Conservation (phyloP, 768 basidiomycete genomes). For the Auricularia heimuer region DNA sequence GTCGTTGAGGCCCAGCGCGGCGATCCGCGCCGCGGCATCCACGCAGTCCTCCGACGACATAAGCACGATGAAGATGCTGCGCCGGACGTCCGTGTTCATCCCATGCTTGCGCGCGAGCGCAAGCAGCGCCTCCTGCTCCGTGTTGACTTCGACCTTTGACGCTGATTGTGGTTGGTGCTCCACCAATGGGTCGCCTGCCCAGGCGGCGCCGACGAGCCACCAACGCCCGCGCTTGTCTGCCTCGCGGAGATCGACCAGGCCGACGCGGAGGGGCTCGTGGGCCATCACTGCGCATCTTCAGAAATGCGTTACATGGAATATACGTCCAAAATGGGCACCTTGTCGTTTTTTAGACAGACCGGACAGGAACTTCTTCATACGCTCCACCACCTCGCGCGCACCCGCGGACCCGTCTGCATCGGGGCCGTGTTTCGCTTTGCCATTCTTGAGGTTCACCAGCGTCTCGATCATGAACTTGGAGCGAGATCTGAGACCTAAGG, state of each 20-base stretch:
- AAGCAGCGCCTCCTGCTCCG: conserved; percentile 38
- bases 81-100: conserved; percentile 95
- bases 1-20: conserved; percentile 74
- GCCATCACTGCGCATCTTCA: conserved; percentile 45
- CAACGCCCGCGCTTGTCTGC: conserved; percentile 88
- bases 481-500: conserved; percentile 51
- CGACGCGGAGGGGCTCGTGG: conserved; percentile 79
- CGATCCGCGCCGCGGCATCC: conserved; percentile 89
- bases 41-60: conserved; percentile 86
- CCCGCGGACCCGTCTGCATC: conserved; percentile 49
- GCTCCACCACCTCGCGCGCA: conserved; percentile 64
- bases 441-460: conserved; percentile 84
- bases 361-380: conserved; percentile 81
- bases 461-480: conserved; percentile 95
- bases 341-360: conserved; percentile 69
- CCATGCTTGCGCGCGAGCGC: conserved; percentile 90
- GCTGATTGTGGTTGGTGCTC: conserved; percentile 45
- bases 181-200: conserved; percentile 84
- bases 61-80: conserved; percentile 83
- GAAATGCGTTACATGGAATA: neutral
- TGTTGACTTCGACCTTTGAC: conserved; percentile 18
- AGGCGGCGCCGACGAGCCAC: conserved; percentile 98
- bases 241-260: conserved; percentile 73
- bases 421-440: conserved; percentile 57
- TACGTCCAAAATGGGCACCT: conserved; percentile 31